Conservation (phyloP, 192 early-diverging fungal genomes). For the Podila horticola region DNA sequence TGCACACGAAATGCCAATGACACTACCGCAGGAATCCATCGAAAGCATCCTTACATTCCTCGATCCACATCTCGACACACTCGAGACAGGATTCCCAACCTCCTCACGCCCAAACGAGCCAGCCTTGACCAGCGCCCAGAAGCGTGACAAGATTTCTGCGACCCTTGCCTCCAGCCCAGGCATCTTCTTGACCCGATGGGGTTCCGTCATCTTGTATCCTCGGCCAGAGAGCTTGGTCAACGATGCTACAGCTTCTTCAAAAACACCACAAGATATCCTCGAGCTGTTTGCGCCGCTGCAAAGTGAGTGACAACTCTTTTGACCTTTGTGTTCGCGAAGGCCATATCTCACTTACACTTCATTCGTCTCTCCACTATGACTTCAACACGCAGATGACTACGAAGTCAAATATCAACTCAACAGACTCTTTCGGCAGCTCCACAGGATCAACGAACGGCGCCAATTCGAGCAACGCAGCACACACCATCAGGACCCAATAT, state of each 20-base stretch:
- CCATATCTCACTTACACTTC: neutral
- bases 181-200: constrained; percentile 47
- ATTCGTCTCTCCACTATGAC: neutral
- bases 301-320: neutral
- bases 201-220: constrained; percentile 46
- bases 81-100: constrained; percentile 43
- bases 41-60: constrained; percentile 32
- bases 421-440: constrained; percentile 30
- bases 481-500: neutral
- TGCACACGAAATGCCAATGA: constrained; percentile 3
- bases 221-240: constrained; percentile 5
- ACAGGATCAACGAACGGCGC: constrained; percentile 25
- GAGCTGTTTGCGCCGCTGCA: constrained; percentile 39
- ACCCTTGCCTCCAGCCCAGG: constrained; percentile 19
- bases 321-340: neutral
- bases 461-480: neutral
- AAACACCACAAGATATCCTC: constrained; percentile 11
- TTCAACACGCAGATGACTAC: constrained; percentile 18
- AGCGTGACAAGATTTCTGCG: constrained; percentile 27
- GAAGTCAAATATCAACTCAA: constrained; percentile 35
- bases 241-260: neutral
- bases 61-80: constrained; percentile 33
- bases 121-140: constrained; percentile 19
- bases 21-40: constrained; percentile 22
- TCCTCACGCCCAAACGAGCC: constrained; percentile 44